A percentile compares a stretch with the other conserved stretches of the same genome.
Conservation (phyloP, 495 filamentous ascomycete species). For the Amniculicola lignicola region DNA sequence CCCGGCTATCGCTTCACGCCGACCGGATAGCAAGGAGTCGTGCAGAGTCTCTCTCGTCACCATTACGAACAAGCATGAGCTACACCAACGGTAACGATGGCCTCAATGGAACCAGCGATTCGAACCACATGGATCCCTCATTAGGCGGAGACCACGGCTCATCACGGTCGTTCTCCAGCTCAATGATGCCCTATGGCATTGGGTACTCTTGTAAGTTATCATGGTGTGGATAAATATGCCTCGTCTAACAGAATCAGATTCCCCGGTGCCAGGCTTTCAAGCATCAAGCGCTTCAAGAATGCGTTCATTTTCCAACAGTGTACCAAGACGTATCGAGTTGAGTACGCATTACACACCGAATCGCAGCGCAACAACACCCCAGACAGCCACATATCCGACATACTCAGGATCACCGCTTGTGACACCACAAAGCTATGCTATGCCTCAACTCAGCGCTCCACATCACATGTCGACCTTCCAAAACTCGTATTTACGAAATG, state of each 20-base stretch:
- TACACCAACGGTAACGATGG: slow-evolving; percentile 35
- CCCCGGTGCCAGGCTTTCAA: slow-evolving; percentile 39
- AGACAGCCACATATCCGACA: slow-evolving; percentile 38
- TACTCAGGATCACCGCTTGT: slow-evolving; percentile 37
- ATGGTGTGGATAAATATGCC: neutral
- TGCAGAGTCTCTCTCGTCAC: slow-evolving; percentile 38
- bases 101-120: slow-evolving; percentile 23
- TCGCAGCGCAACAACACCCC: slow-evolving; percentile 30
- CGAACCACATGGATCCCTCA: slow-evolving; percentile 18
- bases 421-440: slow-evolving; percentile 32
- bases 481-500: slow-evolving; percentile 38
- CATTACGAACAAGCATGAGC: slow-evolving; percentile 41
- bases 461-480: slow-evolving; percentile 38
- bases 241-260: slow-evolving; percentile 29
- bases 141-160: slow-evolving; percentile 23
- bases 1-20: slow-evolving; percentile 38
- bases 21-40: slow-evolving; percentile 36
- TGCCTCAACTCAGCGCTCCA: slow-evolving; percentile 36
- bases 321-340: slow-evolving; percentile 38
- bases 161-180: slow-evolving; percentile 26
- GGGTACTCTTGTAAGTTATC: slow-evolving; percentile 41
- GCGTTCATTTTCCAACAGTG: slow-evolving; percentile 37
- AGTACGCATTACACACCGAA: slow-evolving; percentile 35
- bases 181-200: slow-evolving; percentile 39
- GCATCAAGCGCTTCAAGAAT: slow-evolving; percentile 32